Evolutionary conservation across 768 basidiomycete genomes (phyloP).

Genomic region (Roridomyces roridus): DNA sequence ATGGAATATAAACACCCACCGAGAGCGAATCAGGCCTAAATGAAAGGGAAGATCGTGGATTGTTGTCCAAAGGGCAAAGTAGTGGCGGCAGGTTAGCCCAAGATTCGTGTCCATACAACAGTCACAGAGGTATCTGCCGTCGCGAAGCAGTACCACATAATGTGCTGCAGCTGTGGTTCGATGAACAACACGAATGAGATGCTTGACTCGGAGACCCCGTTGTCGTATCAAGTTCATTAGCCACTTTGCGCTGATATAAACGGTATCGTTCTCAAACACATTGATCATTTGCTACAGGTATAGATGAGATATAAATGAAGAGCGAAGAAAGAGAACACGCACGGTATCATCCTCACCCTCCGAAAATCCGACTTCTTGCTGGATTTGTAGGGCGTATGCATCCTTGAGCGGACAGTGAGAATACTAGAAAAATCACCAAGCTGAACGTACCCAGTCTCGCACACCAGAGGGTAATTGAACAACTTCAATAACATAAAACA

Average conservation of each 20-base stretch:
- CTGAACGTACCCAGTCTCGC: background rate
- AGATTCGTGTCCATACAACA: slow-evolving; percentile 11
- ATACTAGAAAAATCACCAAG: too few relatives aligned
- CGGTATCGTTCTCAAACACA: background rate
- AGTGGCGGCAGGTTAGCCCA: slow-evolving; percentile 8
- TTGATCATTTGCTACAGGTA: slow-evolving; percentile 6
- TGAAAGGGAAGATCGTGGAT: background rate
- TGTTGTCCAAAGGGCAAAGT: background rate
- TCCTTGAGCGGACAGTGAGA: too few relatives aligned
- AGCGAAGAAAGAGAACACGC: background rate
- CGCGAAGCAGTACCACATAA: background rate
- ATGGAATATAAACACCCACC: background rate
- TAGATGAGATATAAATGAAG: background rate
- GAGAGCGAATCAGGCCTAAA: background rate
- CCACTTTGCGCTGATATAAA: slow-evolving; percentile 2
- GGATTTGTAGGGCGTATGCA: background rate
- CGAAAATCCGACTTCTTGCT: background rate
- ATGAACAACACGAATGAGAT: slow-evolving; percentile 4
- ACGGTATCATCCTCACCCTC: background rate
- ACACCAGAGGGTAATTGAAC: background rate
- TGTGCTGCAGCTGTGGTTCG: background rate
- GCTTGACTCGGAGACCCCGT: background rate
- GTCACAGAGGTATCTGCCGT: slow-evolving; percentile 6
- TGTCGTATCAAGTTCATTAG: background rate
- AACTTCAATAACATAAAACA: background rate